These are phyloP conservation scores for Aquilaria malaccensis DNA, from an alignment of 345 rosid species.

Conservation along the genomic window DNA sequence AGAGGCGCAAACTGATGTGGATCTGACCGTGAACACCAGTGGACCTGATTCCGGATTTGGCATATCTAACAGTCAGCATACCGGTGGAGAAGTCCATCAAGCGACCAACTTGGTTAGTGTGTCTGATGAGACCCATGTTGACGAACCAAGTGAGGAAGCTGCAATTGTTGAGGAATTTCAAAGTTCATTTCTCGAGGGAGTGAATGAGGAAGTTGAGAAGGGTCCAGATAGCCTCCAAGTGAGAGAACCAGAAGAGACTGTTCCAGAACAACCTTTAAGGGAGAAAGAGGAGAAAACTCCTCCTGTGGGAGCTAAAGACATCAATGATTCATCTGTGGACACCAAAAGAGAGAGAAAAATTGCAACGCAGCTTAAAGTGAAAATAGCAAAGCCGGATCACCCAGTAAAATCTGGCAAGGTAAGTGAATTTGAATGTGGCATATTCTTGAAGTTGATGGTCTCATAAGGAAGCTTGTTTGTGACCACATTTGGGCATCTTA, in stretches of 20 bases:
- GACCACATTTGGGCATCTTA: conserved; percentile 4
- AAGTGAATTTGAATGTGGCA: conserved; percentile 1
- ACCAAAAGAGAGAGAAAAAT: conserved; percentile 24
- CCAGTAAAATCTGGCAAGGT: conserved; percentile 50
- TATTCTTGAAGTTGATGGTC: neutral
- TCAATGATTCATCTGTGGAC: conserved; percentile 22
- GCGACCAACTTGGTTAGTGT: conserved; percentile 27
- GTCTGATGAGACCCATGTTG: conserved; percentile 12
- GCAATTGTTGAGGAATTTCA: conserved; percentile 26
- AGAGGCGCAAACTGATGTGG: conserved; percentile 20
- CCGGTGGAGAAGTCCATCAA: conserved; percentile 30
- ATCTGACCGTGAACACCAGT: conserved; percentile 16
- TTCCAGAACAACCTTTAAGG: conserved; percentile 22
- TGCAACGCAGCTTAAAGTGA: conserved; percentile 19
- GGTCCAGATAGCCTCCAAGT: conserved; percentile 11
- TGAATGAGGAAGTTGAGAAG: conserved; percentile 25
- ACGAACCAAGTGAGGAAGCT: conserved; percentile 31
- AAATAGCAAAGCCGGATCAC: conserved; percentile 26
- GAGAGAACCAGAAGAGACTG: conserved; percentile 26
- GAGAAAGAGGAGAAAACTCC: conserved; percentile 19
- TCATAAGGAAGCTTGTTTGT: neutral
- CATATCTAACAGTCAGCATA: conserved; percentile 14
- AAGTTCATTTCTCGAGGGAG: conserved; percentile 27
- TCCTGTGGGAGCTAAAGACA: conserved; percentile 11
- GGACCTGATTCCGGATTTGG: conserved; percentile 19